Evolutionary conservation across 179 eudicot genomes (phyloP).

Genomic region (Beta macrorhiza): DNA sequence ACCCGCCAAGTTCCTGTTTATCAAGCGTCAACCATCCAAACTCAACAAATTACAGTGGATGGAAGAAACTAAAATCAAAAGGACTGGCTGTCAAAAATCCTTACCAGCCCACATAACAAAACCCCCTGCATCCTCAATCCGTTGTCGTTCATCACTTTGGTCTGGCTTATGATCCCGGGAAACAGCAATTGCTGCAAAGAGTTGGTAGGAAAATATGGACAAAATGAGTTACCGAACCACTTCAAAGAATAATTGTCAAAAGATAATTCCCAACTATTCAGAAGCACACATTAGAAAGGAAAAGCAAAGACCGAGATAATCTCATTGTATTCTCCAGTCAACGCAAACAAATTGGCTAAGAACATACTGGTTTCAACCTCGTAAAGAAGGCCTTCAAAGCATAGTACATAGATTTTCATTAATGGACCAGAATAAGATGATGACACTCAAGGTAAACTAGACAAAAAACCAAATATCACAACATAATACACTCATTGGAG

Average conservation of each 20-base stretch:
- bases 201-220: background rate
- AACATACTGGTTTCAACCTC: background rate
- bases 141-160: constrained; percentile 93
- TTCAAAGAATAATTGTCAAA: background rate
- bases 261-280: background rate
- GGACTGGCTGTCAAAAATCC: constrained; percentile 11
- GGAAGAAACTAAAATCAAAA: background rate
- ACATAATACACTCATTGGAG: background rate
- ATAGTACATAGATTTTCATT: background rate
- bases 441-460: background rate
- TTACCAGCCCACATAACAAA: constrained; percentile 99
- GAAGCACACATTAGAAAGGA: background rate
- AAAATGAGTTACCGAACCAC: constrained; percentile 10
- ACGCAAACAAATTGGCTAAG: background rate
- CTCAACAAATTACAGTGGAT: background rate
- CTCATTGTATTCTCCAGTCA: background rate
- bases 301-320: too few species aligned
- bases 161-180: constrained; percentile 99
- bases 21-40: constrained; percentile 11
- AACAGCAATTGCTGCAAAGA: constrained; percentile 82
- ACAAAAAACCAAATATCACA: background rate
- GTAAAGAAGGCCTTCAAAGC: background rate
- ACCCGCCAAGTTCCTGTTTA: constrained; percentile 94
- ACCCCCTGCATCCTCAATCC: constrained; percentile 99
- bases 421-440: background rate